Evolutionary conservation across 2,329 filamentous ascomycete species (phyloP).

Genomic region (Didymella exigua): DNA sequence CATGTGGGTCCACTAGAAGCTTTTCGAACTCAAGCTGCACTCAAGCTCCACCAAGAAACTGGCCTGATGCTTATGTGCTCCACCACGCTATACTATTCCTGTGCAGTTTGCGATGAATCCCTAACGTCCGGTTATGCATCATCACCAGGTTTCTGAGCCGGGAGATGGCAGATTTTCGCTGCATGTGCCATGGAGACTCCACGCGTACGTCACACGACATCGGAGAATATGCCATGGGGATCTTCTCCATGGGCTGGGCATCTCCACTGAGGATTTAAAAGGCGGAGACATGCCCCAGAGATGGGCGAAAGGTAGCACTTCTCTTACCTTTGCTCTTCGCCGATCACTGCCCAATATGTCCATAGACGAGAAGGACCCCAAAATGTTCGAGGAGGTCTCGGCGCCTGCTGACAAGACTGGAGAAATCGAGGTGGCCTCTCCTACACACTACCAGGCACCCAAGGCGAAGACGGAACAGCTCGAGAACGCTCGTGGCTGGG

Average conservation of each 20-base stretch:
- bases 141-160: conserved; percentile 20
- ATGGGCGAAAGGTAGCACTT: conserved; percentile 16
- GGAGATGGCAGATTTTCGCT: conserved; percentile 27
- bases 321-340: conserved; percentile 15
- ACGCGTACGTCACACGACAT: conserved; percentile 14
- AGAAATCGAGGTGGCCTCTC: conserved; percentile 33
- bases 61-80: conserved; percentile 30
- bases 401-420: conserved; percentile 17
- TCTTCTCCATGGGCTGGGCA: conserved; percentile 30
- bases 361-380: conserved; percentile 39
- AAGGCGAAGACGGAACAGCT: conserved; percentile 42
- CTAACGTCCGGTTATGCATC: conserved; percentile 25
- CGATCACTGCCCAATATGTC: conserved; percentile 31
- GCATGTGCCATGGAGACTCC: conserved; percentile 18
- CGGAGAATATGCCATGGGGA: conserved; percentile 30
- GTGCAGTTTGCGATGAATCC: conserved; percentile 19
- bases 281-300: conserved; percentile 20
- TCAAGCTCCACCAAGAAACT: conserved; percentile 36
- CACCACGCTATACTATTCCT: conserved; percentile 25
- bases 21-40: conserved; percentile 32
- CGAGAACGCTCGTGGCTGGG: conserved; percentile 48
- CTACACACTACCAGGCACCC: conserved; percentile 30
- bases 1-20: conserved; percentile 41
- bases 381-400: conserved; percentile 21
- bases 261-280: conserved; percentile 36